Evolutionary conservation across 2,329 filamentous ascomycete genomes (phyloP).

Genomic region (Acephala macrosclerotiorum): DNA sequence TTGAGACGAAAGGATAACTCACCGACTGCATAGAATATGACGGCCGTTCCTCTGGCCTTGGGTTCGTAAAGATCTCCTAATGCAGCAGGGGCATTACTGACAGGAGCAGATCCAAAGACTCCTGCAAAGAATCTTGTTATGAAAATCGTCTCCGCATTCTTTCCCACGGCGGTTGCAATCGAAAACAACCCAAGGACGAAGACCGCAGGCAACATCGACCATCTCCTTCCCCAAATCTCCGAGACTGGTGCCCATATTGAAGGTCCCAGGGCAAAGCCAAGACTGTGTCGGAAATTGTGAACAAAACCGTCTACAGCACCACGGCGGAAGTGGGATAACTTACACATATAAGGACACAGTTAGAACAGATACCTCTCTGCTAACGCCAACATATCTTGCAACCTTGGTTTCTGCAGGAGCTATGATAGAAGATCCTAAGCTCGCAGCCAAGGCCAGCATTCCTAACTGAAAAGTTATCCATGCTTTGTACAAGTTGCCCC

Average conservation of each 20-base stretch:
- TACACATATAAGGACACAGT: slow-evolving; percentile 55
- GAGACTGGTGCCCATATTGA: slow-evolving; percentile 69
- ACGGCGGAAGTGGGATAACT: slow-evolving; percentile 19
- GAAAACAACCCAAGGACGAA: slow-evolving; percentile 67
- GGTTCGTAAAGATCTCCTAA: slow-evolving; percentile 67
- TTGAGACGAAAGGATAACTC: not conserved
- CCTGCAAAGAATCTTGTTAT: slow-evolving; percentile 73
- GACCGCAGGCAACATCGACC: slow-evolving; percentile 65
- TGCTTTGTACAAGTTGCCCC: slow-evolving; percentile 50
- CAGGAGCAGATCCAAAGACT: slow-evolving; percentile 66
- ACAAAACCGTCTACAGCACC: not conserved
- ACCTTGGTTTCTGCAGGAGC: slow-evolving; percentile 54
- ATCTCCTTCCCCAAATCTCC: slow-evolving; percentile 67
- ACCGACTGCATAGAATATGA: slow-evolving; percentile 68
- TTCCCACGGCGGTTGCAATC: slow-evolving; percentile 62
- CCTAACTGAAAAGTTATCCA: slow-evolving; percentile 57
- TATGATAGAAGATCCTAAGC: slow-evolving; percentile 58
- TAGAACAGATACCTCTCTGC: slow-evolving; percentile 52
- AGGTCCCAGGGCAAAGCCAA: slow-evolving; percentile 57
- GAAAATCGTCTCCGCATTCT: slow-evolving; percentile 65
- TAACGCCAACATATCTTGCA: slow-evolving; percentile 50
- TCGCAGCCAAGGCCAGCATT: slow-evolving; percentile 57
- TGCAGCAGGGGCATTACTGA: slow-evolving; percentile 68
- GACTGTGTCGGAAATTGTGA: slow-evolving; percentile 24
- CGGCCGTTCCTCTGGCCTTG: slow-evolving; percentile 61